These are phyloP conservation scores for Delphinella strobiligena DNA, from an alignment of 2,329 filamentous ascomycete species.

Conservation along the genomic window DNA sequence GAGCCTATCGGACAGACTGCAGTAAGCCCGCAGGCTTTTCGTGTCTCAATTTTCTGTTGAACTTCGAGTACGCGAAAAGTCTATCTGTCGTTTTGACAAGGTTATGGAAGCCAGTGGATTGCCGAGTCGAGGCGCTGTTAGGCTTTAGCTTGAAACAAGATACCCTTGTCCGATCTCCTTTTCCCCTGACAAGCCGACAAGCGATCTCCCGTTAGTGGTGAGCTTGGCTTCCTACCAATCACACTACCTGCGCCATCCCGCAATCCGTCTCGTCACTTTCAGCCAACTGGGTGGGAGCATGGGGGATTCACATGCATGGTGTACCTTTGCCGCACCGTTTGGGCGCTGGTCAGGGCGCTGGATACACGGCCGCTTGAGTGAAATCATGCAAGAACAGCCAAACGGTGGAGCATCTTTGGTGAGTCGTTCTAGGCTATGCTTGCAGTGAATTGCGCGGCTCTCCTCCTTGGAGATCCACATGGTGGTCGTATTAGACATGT, in stretches of 20 bases:
- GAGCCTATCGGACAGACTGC: no score
- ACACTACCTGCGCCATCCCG: not conserved
- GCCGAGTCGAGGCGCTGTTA: not conserved
- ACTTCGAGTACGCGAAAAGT: no score
- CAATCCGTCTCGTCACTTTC: not conserved
- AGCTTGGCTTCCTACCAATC: not conserved
- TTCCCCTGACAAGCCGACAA: not conserved
- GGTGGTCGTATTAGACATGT: not conserved
- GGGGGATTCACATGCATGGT: not conserved
- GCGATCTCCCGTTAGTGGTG: not conserved
- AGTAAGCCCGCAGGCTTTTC: no score
- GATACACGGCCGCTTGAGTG: not conserved
- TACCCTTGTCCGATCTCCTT: not conserved
- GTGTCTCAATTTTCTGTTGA: not conserved
- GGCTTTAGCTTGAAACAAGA: not conserved
- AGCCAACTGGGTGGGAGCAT: not conserved
- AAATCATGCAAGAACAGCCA: not conserved
- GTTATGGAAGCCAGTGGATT: not conserved
- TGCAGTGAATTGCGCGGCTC: not conserved
- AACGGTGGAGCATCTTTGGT: not conserved
- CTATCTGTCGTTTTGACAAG: no score
- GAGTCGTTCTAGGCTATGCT: not conserved
- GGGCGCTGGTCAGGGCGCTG: not conserved
- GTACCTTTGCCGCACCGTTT: not conserved
- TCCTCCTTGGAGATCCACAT: not conserved